Percentiles rank a stretch among this genome's conserved stretches.
Evolutionary conservation across 2,329 filamentous ascomycete genomes (phyloP).

Genomic region (Cercospora brassicicola): DNA sequence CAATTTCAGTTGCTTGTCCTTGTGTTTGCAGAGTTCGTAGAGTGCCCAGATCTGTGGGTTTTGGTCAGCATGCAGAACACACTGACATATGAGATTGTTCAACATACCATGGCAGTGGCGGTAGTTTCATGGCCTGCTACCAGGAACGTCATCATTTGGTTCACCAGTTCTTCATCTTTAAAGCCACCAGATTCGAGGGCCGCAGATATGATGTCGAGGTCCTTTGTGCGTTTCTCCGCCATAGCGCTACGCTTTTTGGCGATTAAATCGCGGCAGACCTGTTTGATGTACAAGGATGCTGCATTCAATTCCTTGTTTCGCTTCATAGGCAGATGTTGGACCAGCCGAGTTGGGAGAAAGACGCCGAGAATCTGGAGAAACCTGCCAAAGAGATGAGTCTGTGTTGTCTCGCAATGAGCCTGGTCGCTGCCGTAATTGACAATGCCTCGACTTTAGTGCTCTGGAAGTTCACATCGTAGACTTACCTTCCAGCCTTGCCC

Average conservation of each 20-base stretch:
- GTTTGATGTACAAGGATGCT: constrained; percentile 61
- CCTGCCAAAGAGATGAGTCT: constrained; percentile 34
- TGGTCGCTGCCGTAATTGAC: not conserved
- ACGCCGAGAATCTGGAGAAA: constrained; percentile 52
- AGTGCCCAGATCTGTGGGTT: constrained; percentile 54
- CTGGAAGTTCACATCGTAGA: not conserved
- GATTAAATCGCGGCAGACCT: constrained; percentile 65
- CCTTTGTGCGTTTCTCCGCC: constrained; percentile 47
- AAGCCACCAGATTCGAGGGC: constrained; percentile 76
- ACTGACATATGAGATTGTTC: not conserved
- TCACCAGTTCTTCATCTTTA: constrained; percentile 72
- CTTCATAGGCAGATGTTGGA: constrained; percentile 65
- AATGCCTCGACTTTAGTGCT: not conserved
- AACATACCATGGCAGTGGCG: constrained; percentile 49
- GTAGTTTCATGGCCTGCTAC: constrained; percentile 64
- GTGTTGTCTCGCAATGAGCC: not conserved
- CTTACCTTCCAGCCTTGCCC: constrained; percentile 44
- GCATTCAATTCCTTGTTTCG: constrained; percentile 65
- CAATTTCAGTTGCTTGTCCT: constrained; percentile 50
- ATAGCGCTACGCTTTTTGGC: constrained; percentile 64
- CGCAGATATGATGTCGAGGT: constrained; percentile 76
- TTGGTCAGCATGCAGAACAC: not conserved
- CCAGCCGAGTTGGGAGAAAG: constrained; percentile 64
- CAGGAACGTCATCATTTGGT: constrained; percentile 67
- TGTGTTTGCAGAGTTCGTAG: constrained; percentile 54